Conservation (phyloP, 306 rosid species). For the Purshia tridentata region DNA sequence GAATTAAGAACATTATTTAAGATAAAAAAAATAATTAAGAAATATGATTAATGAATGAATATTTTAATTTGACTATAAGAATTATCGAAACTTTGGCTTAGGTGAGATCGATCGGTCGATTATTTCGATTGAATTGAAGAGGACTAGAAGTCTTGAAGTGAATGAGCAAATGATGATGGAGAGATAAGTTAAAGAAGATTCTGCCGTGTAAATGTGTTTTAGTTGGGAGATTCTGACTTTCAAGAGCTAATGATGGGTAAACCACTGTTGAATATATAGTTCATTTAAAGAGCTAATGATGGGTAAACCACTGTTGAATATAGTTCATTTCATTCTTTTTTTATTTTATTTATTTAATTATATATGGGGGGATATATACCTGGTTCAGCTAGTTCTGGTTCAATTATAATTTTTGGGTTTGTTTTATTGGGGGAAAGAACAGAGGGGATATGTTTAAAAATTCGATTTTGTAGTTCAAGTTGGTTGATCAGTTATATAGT, state of each 20-base stretch:
- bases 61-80: neutral
- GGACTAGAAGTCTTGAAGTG: constrained; percentile 24
- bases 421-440: neutral
- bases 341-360: constrained; percentile 16
- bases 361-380: neutral
- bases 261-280: constrained; percentile 28
- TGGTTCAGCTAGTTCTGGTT: neutral
- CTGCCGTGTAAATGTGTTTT: constrained; percentile 43
- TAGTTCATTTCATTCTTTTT: constrained; percentile 20
- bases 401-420: neutral
- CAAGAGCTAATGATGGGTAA: constrained; percentile 57
- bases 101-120: constrained; percentile 20
- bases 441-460: constrained; percentile 10
- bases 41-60: constrained; percentile 15
- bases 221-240: constrained; percentile 48
- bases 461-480: neutral
- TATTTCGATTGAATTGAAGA: neutral
- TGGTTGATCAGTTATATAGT: constrained; percentile 31
- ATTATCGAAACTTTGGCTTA: constrained; percentile 18
- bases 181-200: constrained; percentile 56
- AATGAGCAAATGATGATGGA: neutral
- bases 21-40: constrained; percentile 9
- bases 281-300: constrained; percentile 41
- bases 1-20: neutral
- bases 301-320: constrained; percentile 48